Evolutionary conservation across 2,329 filamentous ascomycete genomes (phyloP), one percentile per base, ranked within the genome.

Genomic region (Aspergillus sp.): DNA sequence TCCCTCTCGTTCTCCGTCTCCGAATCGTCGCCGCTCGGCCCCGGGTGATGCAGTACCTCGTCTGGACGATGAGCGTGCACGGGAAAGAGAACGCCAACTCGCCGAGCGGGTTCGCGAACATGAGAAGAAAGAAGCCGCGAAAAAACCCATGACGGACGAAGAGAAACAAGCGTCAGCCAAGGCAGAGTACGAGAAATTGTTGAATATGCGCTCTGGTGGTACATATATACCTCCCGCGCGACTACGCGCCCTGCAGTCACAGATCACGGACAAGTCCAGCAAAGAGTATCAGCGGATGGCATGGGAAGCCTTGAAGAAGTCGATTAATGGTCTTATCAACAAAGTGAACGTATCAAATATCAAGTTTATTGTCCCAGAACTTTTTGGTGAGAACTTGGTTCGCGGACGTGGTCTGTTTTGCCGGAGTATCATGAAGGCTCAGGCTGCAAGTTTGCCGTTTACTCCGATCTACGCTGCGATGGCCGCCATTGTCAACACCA

Each of bases 251-350:
- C 80, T 98, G 52, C 93, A 98, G 74, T 88, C 90, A 46, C 90
- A 95, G 71, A 95, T 98, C 68, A 96, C 90, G 53, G 93, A 98
- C 73, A 95, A 95, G 76, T 84, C 81, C 47, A 94, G 85, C 70
- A 94, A 95, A 70, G 93, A 97, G 72, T 97, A 95, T 66, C 93
- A 97, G 78, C 88, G 93, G 60, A 95, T 98, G 88, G 90, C 90
- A 7, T 98, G 93, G 93, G 93, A 98, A 71, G 91, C 91, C 10
- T 75, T 98, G 63, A 98, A 98, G 75, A 98, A 98, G 76, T 93
- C 88, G 43, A 95, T 98, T 72, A 97, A 98, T 66, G 93, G 93
- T 60, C 74, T 98, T 56, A 95, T 98, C 78, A 98, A 98, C 79
- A 98, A 98, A 76, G 87, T 96, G 76, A 97, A 97, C 71, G 88